A percentile compares a stretch with the other conserved stretches of the same genome.
These are phyloP conservation scores for Globisporangium splendens DNA, from an alignment of 352 stramenopile genomes.

Conservation along the genomic window DNA sequence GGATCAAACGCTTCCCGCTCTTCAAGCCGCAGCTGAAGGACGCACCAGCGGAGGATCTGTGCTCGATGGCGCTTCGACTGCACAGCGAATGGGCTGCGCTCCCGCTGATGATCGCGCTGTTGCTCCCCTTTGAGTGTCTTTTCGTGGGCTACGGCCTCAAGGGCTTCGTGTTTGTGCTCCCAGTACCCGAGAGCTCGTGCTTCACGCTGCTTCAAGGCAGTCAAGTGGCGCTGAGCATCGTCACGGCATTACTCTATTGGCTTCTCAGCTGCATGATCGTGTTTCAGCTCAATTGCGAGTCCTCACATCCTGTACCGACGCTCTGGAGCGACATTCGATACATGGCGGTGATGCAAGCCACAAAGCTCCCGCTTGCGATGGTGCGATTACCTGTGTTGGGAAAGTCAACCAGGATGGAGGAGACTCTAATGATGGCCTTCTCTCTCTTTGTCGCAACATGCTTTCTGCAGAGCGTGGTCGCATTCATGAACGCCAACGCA, in stretches of 20 bases:
- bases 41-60: slow-evolving; percentile 42
- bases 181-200: slow-evolving; percentile 24
- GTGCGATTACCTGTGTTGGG: slow-evolving; percentile 13
- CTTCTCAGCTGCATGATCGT: slow-evolving; percentile 25
- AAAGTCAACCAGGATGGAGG: neutral
- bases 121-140: slow-evolving; percentile 51
- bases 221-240: slow-evolving; percentile 23
- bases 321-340: slow-evolving; percentile 65
- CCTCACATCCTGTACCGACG: slow-evolving; percentile 39
- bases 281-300: slow-evolving; percentile 64
- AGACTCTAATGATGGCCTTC: too few species aligned
- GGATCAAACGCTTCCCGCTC: slow-evolving; percentile 48
- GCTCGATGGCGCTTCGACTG: slow-evolving; percentile 39
- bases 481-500: slow-evolving; percentile 37
- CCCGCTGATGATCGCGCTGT: slow-evolving; percentile 42
- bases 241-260: slow-evolving; percentile 26
- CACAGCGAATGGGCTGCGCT: slow-evolving; percentile 56
- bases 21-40: slow-evolving; percentile 58
- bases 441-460: slow-evolving; percentile 1
- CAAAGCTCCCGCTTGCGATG: slow-evolving; percentile 47
- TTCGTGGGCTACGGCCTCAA: slow-evolving; percentile 39
- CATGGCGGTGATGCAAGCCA: slow-evolving; percentile 24
- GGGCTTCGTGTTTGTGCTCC: slow-evolving; percentile 16
- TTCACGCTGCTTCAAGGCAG: slow-evolving; percentile 34
- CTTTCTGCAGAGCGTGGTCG: slow-evolving; percentile 25